Base-by-base conservation (phyloP, 371 early-diverging fungal species). In the Nosema muscidifuracis region DNA sequence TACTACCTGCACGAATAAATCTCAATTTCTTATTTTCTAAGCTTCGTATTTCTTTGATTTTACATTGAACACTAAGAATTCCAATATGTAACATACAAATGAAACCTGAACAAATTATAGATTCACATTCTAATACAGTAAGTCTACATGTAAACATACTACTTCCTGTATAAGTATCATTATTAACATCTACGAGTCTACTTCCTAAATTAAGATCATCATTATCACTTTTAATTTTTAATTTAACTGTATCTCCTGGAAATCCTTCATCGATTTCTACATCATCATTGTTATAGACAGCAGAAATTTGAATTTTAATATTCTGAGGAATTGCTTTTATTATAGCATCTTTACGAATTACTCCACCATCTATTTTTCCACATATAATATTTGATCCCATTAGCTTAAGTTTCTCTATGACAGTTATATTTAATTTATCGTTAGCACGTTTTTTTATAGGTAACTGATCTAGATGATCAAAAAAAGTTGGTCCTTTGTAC, bases 71-170 rank as follows among this genome's bases (percentile, higher is more conserved):
- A 15, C 60, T 42, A 9, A 64, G 44, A 38, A 76, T 67, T 28
- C 77, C 70, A 34, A 82, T 65, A 73, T 84, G 84, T 44, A 84
- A 61, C 12, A 84, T 75, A 40, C 77, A 75, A 13, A n/a, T 60
- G 51, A 81, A 84, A 34, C 84, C 84, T 28, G 65, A 55, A 31
- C 68, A 65, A n/a, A 84, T 66, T 9, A 80, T 71, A n/a, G 64
- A 73, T 20, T 79, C 74, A 15, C 67, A 53, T 16, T 82, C 84
- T 47, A 80, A 63, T n/a, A 84, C 63, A 38, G 62, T 77, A 22
- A 82, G 31, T 53, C 57, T 44, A 30, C 75, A 77, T 50, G 76
- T 79, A 62, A 82, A 79, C 61, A 77, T 71, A 26, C 73, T 75
- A 44, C 66, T 67, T 44, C 67, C 65, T 47, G 44, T 63, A 18